Conservation (phyloP, 139 green algal species). For the Chlorella sorokiniana region DNA sequence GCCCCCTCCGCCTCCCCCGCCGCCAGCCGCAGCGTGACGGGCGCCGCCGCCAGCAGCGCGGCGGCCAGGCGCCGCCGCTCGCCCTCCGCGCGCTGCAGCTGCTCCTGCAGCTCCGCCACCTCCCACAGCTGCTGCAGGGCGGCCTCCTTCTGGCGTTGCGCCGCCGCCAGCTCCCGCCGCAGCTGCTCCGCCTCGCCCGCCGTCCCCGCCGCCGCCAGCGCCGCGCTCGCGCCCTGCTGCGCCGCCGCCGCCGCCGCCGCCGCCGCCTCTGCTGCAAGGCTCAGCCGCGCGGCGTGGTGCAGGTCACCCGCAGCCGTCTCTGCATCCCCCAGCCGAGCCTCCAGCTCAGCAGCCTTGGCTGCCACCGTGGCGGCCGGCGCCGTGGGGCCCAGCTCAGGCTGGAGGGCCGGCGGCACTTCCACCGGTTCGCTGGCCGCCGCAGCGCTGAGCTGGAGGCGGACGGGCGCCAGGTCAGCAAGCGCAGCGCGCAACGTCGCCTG, state of each 20-base stretch:
- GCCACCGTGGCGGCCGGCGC: not conserved
- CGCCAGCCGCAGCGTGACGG: not conserved
- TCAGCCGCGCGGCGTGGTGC: not conserved
- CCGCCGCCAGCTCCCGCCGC: not conserved
- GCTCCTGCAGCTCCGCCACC: conserved; percentile 2
- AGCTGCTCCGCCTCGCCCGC: conserved; percentile 7
- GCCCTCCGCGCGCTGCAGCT: conserved; percentile 2
- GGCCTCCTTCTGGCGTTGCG: conserved; percentile 17
- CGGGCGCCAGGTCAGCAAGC: conserved; percentile 16
- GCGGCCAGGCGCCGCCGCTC: conserved; percentile 11
- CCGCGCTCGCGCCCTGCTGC: not conserved
- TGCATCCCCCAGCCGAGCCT: not conserved
- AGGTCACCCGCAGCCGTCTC: not conserved
- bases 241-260: not conserved
- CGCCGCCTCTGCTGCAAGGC: not conserved
- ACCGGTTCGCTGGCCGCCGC: not conserved
- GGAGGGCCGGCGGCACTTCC: not conserved
- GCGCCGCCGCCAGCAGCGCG: not conserved
- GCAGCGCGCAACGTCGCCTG: not conserved
- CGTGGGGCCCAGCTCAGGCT: not conserved
- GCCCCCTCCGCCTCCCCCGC: not conserved
- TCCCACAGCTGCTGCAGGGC: conserved; percentile 25
- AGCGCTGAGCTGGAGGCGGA: conserved; percentile 16
- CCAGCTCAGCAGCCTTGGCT: conserved; percentile 18
- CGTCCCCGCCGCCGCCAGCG: not conserved